A percentile compares a stretch with the other conserved stretches of the same genome.
Conservation (phyloP, 2,329 filamentous ascomycete genomes). For the Diplocarpon mali region DNA sequence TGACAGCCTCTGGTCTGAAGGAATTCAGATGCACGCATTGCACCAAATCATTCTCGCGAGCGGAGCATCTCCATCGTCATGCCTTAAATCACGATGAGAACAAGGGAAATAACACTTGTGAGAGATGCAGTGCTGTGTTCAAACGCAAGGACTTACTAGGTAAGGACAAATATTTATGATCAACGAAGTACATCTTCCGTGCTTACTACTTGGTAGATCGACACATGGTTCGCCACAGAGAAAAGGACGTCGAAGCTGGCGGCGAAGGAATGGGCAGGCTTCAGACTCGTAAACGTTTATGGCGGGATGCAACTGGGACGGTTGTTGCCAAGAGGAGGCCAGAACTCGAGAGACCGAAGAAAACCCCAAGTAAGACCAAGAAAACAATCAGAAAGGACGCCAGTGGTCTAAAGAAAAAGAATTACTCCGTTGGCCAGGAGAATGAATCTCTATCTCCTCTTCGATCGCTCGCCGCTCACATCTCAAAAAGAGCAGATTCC, state of each 20-base stretch:
- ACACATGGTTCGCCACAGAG: conserved; percentile 36
- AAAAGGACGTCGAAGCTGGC: conserved; percentile 39
- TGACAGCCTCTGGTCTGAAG: no score
- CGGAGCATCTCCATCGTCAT: conserved; percentile 41
- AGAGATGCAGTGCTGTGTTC: conserved; percentile 44
- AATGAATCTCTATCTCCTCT: no score
- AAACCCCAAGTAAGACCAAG: no score
- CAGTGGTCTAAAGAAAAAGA: no score
- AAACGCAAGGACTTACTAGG: conserved; percentile 43
- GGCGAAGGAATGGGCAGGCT: conserved; percentile 35
- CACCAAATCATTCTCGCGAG: conserved; percentile 37
- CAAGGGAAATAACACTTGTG: conserved; percentile 40
- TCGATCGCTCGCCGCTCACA: no score
- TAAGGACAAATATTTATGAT: conserved; percentile 25
- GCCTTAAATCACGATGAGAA: conserved; percentile 38
- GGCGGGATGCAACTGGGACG: conserved; percentile 37
- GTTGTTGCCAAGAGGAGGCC: conserved; percentile 33
- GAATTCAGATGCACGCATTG: conserved; percentile 33
- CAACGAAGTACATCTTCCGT: conserved; percentile 2
- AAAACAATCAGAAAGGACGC: no score
- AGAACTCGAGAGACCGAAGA: no score
- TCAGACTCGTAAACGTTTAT: conserved; percentile 38
- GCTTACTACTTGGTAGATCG: conserved; percentile 31
- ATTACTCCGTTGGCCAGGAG: no score
- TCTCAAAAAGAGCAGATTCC: no score